Evolutionary conservation across 1,284 basidiomycete genomes (phyloP), one percentile per base, ranked within the genome.

Genomic region (Gomphus sp.): DNA sequence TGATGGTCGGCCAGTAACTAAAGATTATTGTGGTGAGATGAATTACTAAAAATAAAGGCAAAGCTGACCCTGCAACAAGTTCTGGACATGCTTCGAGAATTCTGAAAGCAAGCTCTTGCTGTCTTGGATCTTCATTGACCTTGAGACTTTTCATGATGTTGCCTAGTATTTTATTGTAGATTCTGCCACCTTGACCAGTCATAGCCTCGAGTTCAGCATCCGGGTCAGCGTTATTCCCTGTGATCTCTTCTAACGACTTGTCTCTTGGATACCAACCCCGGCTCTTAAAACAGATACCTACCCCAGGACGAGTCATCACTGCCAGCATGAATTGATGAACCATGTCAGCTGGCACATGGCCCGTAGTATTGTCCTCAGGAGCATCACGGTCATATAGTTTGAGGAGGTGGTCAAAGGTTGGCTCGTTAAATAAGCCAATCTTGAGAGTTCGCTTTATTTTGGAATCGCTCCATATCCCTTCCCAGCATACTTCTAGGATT

Each of bases 251-350:
- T 6, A 36, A 33, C 33, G 44, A 43, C 14, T 28, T 44, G 4
- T 55, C 54, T 54, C 65, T 52, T 2, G 85, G 85, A 67, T 97
- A 98, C 94, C 94, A 98, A 0, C 93, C 94, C 14, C 82, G 79
- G 68, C 96, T 93, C 52, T 77, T 80, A 72, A 96, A 98, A 68
- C 93, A 97, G 25, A 98, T 77, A 0, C 94, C 95, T 18, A 79
- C 75, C 0, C 92, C 92, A 0, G 91, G 90, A 31, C 82, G 83
- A 0, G 91, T 89, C 65, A 89, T 91, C n/a, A 93, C 82, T 9
- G 88, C 89, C 48, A 96, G 79, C 5, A 98, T 73, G 69, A 97
- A 97, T 66, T 94, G 91, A 63, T 93, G 89, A 0, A 82, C 85
- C 6, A 97, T 76, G 62, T 96, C 88, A 0, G 91, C 91, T 0